phyloP scores from a whole-genome alignment of 495 filamentous ascomycete genomes.

The Podospora australis region DNA sequence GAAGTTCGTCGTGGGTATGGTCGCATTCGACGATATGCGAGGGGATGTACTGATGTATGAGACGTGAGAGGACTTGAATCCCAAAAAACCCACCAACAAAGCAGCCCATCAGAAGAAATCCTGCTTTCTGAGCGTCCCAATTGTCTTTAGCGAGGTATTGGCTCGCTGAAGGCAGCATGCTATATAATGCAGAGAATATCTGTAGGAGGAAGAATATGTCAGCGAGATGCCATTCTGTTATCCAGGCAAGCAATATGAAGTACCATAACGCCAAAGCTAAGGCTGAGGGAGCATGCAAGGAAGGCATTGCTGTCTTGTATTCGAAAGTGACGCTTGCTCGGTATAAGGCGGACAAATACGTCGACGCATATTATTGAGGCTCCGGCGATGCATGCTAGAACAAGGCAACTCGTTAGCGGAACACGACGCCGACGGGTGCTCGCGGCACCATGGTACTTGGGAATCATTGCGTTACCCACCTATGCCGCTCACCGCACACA shows the following conservation, averaged over 20 bases:
- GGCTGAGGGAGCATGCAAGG: slow-evolving; percentile 77
- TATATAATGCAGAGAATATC: slow-evolving; percentile 91
- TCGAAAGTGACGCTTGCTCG: slow-evolving; percentile 66
- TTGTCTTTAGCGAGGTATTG: slow-evolving; percentile 64
- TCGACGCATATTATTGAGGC: slow-evolving; percentile 85
- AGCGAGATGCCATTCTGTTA: background rate
- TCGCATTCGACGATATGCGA: slow-evolving; percentile 94
- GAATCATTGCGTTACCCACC: slow-evolving; percentile 36
- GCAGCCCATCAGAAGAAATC: slow-evolving; percentile 65
- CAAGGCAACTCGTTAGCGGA: slow-evolving; percentile 1
- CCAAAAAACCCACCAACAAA: slow-evolving; percentile 79
- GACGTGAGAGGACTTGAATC: slow-evolving; percentile 70
- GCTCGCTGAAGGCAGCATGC: slow-evolving; percentile 84
- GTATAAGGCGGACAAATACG: slow-evolving; percentile 61
- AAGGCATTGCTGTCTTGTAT: slow-evolving; percentile 88
- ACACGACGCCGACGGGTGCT: background rate
- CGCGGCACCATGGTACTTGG: background rate
- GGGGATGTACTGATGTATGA: slow-evolving; percentile 78
- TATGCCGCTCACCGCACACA: slow-evolving; percentile 77
- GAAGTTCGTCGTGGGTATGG: slow-evolving; percentile 62
- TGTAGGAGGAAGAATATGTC: slow-evolving; percentile 43
- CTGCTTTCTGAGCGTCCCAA: slow-evolving; percentile 57
- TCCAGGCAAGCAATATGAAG: too few relatives aligned
- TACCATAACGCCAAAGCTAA: slow-evolving; percentile 99
- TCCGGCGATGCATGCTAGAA: slow-evolving; percentile 69